A percentile compares a stretch with the other conserved stretches of the same genome.
Evolutionary conservation across 768 basidiomycete species (phyloP).

Genomic region (Lactarius pseudohatsudake): DNA sequence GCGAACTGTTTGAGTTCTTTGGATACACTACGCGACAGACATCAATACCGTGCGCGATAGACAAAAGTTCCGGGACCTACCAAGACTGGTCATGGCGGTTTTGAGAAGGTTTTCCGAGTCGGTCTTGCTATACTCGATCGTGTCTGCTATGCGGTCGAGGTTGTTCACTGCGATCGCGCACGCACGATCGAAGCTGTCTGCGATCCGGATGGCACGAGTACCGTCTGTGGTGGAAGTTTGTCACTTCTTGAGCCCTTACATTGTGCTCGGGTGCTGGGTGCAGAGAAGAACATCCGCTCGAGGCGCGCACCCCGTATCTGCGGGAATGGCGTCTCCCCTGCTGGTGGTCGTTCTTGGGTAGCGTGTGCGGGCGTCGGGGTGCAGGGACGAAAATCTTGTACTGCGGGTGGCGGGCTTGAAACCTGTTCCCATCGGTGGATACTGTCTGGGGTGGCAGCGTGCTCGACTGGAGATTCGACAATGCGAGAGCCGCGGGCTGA

Average conservation of each 20-base stretch:
- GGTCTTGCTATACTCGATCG: slow-evolving; percentile 76
- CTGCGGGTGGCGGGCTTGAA: neutral
- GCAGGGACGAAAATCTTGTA: slow-evolving; percentile 15
- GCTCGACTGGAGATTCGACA: neutral
- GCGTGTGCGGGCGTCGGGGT: slow-evolving; percentile 24
- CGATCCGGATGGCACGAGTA: slow-evolving; percentile 91
- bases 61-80: slow-evolving; percentile 45
- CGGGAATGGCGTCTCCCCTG: slow-evolving; percentile 64
- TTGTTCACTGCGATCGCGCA: slow-evolving; percentile 88
- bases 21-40: slow-evolving; percentile 66
- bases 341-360: slow-evolving; percentile 27
- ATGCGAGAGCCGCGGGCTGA: slow-evolving; percentile 3
- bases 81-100: slow-evolving; percentile 93
- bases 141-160: slow-evolving; percentile 88
- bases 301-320: slow-evolving; percentile 76
- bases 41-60: slow-evolving; percentile 1
- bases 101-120: slow-evolving; percentile 89
- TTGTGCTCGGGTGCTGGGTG: slow-evolving; percentile 77
- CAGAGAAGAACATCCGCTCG: slow-evolving; percentile 79
- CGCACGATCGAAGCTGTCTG: slow-evolving; percentile 97
- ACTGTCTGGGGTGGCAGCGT: neutral
- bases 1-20: slow-evolving; percentile 96
- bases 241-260: slow-evolving; percentile 30
- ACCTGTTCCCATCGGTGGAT: slow-evolving; percentile 1
- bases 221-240: slow-evolving; percentile 80